phyloP scores from a whole-genome alignment of 176 grass and related monocot species.

The Cocos nucifera region DNA sequence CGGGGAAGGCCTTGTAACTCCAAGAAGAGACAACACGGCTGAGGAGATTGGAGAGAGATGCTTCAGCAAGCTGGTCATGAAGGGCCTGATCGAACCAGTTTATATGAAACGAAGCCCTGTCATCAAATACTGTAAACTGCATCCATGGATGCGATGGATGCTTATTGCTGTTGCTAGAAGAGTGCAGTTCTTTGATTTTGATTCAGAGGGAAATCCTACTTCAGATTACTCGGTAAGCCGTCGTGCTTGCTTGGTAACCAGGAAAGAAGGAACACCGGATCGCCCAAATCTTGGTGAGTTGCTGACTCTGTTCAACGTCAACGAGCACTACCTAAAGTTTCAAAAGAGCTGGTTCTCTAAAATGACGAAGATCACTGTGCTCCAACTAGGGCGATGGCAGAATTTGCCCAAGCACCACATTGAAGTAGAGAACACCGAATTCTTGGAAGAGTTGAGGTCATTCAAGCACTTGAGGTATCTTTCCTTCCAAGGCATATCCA shows the following conservation, averaged over 20 bases:
- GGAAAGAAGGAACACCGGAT: background rate
- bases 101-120: conserved; percentile 3
- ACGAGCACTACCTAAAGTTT: conserved; percentile 38
- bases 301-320: conserved; percentile 41
- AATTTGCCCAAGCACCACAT: conserved; percentile 34
- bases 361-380: conserved; percentile 30
- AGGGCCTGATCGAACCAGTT: conserved; percentile 32
- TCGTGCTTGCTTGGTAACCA: background rate
- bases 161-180: conserved; percentile 37
- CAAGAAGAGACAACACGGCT: background rate
- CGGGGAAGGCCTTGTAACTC: conserved; percentile 34
- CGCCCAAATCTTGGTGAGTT: background rate
- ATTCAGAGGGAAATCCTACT: conserved; percentile 34
- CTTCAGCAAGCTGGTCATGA: conserved; percentile 31
- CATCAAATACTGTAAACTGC: conserved; percentile 24
- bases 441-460: conserved; percentile 29
- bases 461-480: conserved; percentile 9
- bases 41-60: conserved; percentile 23
- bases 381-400: conserved; percentile 49
- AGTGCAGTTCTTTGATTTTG: conserved; percentile 41
- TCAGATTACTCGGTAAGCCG: conserved; percentile 13
- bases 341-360: conserved; percentile 33
- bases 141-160: conserved; percentile 37
- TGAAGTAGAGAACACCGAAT: conserved; percentile 37
- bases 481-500: conserved; percentile 28